Evolutionary conservation across 164 flowering plant species (phyloP), one percentile per base, ranked within the genome.

Genomic region (Protea cynaroides): DNA sequence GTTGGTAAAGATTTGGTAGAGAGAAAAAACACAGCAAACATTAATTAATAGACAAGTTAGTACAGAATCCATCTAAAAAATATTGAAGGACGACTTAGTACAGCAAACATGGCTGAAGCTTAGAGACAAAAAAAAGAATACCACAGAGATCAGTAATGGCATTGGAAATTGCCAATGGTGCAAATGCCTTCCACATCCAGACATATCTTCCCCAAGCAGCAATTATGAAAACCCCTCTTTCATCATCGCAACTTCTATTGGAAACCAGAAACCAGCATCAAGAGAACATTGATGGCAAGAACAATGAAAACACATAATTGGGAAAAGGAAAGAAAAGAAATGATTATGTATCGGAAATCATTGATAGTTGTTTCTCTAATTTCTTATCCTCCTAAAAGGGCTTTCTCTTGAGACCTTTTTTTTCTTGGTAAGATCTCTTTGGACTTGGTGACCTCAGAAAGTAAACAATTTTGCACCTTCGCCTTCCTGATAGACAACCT

Each of bases 171-270:
- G 96, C 92, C 79, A 88, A 63, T 23, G 98, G 95, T 70, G 66
- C 81, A 86, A 63, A 89, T 96, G 34, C 98, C 98, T 86, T 1
- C 98, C 98, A 67, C 84, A 83, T 8, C 98, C 96, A 25, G 98
- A 92, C 98, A 92, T 92, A 70, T 92, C 98, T 75, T 92, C 98
- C n/a, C 98, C 98, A 54, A 92, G 91, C 78, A 92, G 67, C 80
- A 92, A 68, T 62, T 92, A 89, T n/a, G 92, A 76, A 77, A 86
- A 89, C 46, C 95, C 81, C 76, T 92, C 98, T 73, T 86, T 92
- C 97, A 92, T 86, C 95, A 90, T 77, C 52, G 90, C 96, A 62
- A 77, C 67, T 64, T 90, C 98, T 92, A 25, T 8, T 8, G 38
- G 56, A 50, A 15, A 21, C 62, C 62, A 60, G 18, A 50, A 46